Evolutionary conservation across 352 stramenopile genomes (phyloP), one percentile per base, ranked within the genome.

Genomic region (Thalassiosira mediterranea): DNA sequence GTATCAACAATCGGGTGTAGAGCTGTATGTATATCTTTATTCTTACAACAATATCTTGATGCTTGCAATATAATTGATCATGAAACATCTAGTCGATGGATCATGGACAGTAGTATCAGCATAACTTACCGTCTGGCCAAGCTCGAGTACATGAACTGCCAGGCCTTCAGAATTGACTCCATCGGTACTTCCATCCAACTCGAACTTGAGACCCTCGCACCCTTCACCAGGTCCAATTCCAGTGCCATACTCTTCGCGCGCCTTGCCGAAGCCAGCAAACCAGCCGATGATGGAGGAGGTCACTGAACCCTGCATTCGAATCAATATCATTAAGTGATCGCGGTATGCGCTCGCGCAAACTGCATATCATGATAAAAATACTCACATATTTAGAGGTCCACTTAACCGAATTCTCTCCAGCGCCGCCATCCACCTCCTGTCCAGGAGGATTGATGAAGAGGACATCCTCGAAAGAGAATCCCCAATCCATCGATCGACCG

Each of bases 341-440:
- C n/a, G n/a, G n/a, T n/a, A n/a, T n/a, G n/a, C n/a, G n/a, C n/a
- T n/a, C n/a, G n/a, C n/a, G n/a, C n/a, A n/a, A n/a, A n/a, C n/a
- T n/a, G n/a, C n/a, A n/a, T n/a, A n/a, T n/a, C n/a, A n/a, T n/a
- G n/a, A n/a, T n/a, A n/a, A n/a, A n/a, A n/a, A n/a, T n/a, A 21
- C 46, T 53, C 17, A 53, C 46, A 19, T 53, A 53, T 53, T 53
- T 53, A 8, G 46, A 53, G 5, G 46, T 53, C 46, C 46, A 53
- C 15, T 19, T 19, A 5, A 53, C 46, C 15, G 15, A 26, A 5
- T 11, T 5, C 4, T 53, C 46, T 19, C 46, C 46, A 8, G 46
- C 46, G 5, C 17, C 17, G 5, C 46, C 46, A 19, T 53, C 46
- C 46, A 53, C 17, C 46, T 53, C 46, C 21, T 53, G 46, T 11